Evolutionary conservation across 495 filamentous ascomycete genomes (phyloP), one percentile per base, ranked within the genome.

Genomic region (Aspergillus panamensis): DNA sequence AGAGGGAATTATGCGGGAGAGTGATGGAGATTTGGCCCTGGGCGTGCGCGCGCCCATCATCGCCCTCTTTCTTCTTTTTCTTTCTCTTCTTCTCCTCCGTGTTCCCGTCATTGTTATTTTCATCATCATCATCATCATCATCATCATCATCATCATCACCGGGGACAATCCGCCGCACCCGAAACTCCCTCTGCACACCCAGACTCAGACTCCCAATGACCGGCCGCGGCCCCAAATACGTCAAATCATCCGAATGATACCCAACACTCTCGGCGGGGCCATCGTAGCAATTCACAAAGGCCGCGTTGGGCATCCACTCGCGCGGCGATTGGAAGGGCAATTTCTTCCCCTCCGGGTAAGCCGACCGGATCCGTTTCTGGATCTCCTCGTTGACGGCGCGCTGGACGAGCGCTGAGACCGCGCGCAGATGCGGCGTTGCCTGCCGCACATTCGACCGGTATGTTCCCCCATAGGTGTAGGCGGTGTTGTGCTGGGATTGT

Each of bases 251-350:
- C 12, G 87, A 82, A 65, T 98, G 94, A 71, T 88, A 98, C 17
- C 94, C 93, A 0, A 97, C 92, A 50, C 77, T 87, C 73, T 98
- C 84, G 1, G 80, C 70, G 0, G 84, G 84, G 0, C 92, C 92
- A 58, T 84, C 74, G 66, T 98, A 98, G 72, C 90, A 93, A 66
- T 98, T 98, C 0, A 96, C 92, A 60, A 96, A 90, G 0, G 92
- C 90, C 0, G 91, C 91, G 62, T 97, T 98, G 8, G 92, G 87
- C 30, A 68, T 76, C 92, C 94, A 97, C 1, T 77, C 72, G 3
- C 81, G 62, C 0, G 89, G 77, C 2, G 86, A 87, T 61, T 96
- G 91, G 62, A 89, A 85, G 58, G 79, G 86, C 56, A 96, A 81
- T 68, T 92, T 96, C 68, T 83, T 79, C 16, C 85, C 83, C 10